Evolutionary conservation across 108 stramenopile species (phyloP), one percentile per base, ranked within the genome.

Genomic region (Ochromonas danica): DNA sequence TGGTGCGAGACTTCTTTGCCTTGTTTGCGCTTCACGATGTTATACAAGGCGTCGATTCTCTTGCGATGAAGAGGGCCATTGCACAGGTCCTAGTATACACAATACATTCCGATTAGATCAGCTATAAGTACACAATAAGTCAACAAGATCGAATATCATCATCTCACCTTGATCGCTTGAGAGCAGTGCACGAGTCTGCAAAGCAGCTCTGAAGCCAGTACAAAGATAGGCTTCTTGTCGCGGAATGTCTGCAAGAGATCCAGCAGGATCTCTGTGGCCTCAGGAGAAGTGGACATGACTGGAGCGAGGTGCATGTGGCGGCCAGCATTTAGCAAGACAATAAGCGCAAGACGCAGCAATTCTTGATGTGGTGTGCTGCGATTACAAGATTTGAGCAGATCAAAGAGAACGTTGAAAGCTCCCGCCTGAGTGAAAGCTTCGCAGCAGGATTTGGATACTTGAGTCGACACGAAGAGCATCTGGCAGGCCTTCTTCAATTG

Each of bases 211-310:
- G 35, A 28, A 36, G 90, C 75, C 22, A 89, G 79, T 39, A 83
- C 79, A 43, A 93, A 92, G 0, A 92, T 75, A 36, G 71, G 77
- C 27, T 88, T 84, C 77, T 93, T 92, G 80, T 94, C 93, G 30
- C 95, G 89, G 74, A 93, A 94, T 85, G 91, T 90, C 82, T 94
- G 94, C 78, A 93, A 79, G 25, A 92, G 78, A 62, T 96, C 92
- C 30, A 92, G 78, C 28, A 95, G 87, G 3, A 87, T 77, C 70
- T 91, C 89, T 36, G 72, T 36, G 6, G 72, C 51, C 3, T 75
- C 31, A 41, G 17, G 14, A 0, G 85, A 6, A 51, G 22, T 6
- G 22, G 45, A 6, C 6, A 51, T 22, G 22, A 51, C 22, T 14
- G 45, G 22, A 14, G 45, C 45, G 3, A 90, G 78, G 14, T 77